A percentile compares a stretch with the other conserved stretches of the same genome.
Conservation (phyloP, 768 basidiomycete species). For the Suillus discolor region DNA sequence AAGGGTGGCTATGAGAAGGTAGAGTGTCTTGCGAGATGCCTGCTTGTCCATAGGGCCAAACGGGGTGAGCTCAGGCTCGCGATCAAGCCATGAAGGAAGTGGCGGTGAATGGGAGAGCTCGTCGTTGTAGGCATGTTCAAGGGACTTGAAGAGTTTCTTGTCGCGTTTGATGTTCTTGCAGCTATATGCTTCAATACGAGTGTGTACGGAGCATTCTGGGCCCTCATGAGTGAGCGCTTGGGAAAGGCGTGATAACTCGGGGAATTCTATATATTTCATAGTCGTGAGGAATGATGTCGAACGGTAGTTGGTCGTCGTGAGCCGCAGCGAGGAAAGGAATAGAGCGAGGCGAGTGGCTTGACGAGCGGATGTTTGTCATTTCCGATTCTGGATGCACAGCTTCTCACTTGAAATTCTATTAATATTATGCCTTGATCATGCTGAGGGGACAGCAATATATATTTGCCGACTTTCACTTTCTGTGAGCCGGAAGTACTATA, state of each 20-base stretch:
- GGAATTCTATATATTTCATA: conserved; percentile 91
- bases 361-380: conserved; percentile 3
- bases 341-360: conserved; percentile 6
- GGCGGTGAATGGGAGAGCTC: conserved; percentile 84
- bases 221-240: conserved; percentile 84
- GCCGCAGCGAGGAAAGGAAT: conserved; percentile 1
- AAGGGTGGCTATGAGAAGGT: conserved; percentile 93
- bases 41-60: conserved; percentile 92
- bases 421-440: neutral
- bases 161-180: conserved; percentile 98
- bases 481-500: too few relatives aligned
- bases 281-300: neutral
- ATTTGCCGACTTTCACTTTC: too few relatives aligned
- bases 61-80: conserved; percentile 76
- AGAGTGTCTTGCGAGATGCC: conserved; percentile 86
- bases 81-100: conserved; percentile 74
- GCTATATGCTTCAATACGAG: conserved; percentile 94
- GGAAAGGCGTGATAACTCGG: conserved; percentile 76
- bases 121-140: conserved; percentile 83
- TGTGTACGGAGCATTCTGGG: conserved; percentile 85
- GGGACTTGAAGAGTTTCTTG: conserved; percentile 91
- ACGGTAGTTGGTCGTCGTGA: neutral
- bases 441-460: neutral
- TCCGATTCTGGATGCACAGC: conserved; percentile 19
- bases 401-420: neutral